Conservation (phyloP, 352 stramenopile species). For the Phytophthora foliorum region DNA sequence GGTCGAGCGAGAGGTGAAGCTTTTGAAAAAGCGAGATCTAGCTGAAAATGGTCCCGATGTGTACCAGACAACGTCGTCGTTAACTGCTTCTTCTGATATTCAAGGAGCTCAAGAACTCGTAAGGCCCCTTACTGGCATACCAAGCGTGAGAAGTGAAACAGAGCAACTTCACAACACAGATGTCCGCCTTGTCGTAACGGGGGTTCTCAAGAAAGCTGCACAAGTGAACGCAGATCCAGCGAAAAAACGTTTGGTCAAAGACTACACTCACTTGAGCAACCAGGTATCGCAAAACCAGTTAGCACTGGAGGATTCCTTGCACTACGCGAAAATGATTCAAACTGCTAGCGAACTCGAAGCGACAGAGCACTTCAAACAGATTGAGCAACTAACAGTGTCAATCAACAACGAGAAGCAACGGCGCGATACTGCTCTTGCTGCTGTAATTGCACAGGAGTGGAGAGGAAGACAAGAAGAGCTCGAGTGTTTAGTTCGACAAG, state of each 20-base stretch:
- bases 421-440: conserved; percentile 10
- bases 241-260: conserved; percentile 13
- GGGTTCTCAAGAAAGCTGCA: background rate
- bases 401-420: conserved; percentile 10
- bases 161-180: background rate
- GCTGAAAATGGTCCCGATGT: background rate
- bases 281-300: conserved; percentile 18
- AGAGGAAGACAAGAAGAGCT: conserved; percentile 1
- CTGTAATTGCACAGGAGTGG: conserved; percentile 13
- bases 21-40: background rate
- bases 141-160: background rate
- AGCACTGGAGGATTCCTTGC: conserved; percentile 14
- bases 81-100: background rate
- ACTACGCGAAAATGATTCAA: conserved; percentile 10
- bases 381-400: conserved; percentile 3
- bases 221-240: conserved; percentile 1
- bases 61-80: no score
- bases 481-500: background rate
- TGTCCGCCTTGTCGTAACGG: background rate
- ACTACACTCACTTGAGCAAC: conserved; percentile 17
- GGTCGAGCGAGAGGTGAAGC: background rate
- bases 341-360: background rate
- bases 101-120: background rate
- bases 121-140: background rate
- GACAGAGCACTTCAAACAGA: background rate